Conservation (phyloP, 371 early-diverging fungal genomes). For the Cladochytrium tenue region DNA sequence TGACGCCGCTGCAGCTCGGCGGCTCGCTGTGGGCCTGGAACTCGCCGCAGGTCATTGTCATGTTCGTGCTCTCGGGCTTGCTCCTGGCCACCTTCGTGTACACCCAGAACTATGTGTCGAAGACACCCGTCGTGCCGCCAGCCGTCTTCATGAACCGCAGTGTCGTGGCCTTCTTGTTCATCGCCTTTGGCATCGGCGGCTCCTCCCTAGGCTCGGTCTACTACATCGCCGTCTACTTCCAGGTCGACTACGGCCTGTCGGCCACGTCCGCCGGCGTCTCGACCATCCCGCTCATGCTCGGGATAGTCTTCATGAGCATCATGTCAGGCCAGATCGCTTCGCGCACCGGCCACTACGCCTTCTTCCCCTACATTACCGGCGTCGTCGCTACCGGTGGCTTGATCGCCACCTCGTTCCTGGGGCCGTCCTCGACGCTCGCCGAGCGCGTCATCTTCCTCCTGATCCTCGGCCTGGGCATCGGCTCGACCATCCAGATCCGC, state of each 20-base stretch:
- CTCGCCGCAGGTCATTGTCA: slow-evolving; percentile 28
- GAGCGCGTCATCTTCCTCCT: slow-evolving; percentile 14
- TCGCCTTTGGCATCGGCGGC: slow-evolving; percentile 43
- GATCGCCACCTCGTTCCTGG: slow-evolving; percentile 3
- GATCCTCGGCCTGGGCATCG: slow-evolving; percentile 14
- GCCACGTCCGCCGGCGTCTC: slow-evolving; percentile 63
- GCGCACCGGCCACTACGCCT: slow-evolving; percentile 27
- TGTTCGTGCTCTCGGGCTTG: slow-evolving; percentile 26
- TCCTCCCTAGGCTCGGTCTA: slow-evolving; percentile 70
- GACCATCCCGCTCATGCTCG: slow-evolving; percentile 60
- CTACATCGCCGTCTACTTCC: slow-evolving; percentile 44
- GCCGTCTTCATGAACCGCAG: slow-evolving; percentile 18
- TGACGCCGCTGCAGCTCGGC: slow-evolving; percentile 34
- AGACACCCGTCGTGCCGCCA: slow-evolving; percentile 39
- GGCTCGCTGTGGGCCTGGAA: slow-evolving; percentile 35
- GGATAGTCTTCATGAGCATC: slow-evolving; percentile 50
- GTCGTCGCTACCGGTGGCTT: slow-evolving; percentile 63
- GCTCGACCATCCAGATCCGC: slow-evolving; percentile 35
- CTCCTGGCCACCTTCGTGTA: slow-evolving; percentile 27
- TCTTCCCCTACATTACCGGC: slow-evolving; percentile 60
- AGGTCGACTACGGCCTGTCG: not conserved
- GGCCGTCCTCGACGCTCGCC: slow-evolving; percentile 3
- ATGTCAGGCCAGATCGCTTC: slow-evolving; percentile 52
- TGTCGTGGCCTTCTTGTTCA: slow-evolving; percentile 41
- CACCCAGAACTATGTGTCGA: slow-evolving; percentile 30